Evolutionary conservation across 805 yeast genomes (phyloP).

Genomic region (Kazachstania viticola): DNA sequence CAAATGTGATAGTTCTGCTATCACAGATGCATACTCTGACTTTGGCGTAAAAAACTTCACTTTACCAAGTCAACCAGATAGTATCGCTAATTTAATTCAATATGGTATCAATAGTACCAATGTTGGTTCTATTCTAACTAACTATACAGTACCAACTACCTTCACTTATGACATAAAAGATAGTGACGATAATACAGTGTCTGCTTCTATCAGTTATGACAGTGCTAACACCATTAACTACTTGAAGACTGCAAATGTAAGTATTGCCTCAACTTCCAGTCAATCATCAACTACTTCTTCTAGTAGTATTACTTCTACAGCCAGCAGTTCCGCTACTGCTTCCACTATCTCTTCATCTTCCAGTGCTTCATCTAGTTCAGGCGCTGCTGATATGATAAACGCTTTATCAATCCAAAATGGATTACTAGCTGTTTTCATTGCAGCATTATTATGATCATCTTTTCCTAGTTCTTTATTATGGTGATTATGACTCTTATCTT

Average conservation of each 20-base stretch:
- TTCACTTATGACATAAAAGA: conserved; percentile 33
- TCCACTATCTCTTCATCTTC: conserved; percentile 12
- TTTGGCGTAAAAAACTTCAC: conserved; percentile 36
- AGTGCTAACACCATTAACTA: conserved; percentile 29
- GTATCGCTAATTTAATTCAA: conserved; percentile 32
- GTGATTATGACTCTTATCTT: no score
- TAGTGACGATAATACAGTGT: conserved; percentile 24
- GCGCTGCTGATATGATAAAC: conserved; percentile 10
- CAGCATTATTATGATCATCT: conserved; percentile 31
- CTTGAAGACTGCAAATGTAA: conserved; percentile 14
- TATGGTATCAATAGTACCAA: conserved; percentile 38
- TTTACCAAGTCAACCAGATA: conserved; percentile 38
- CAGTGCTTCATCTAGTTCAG: conserved; percentile 18
- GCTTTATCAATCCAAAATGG: conserved; percentile 9
- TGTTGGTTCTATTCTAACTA: conserved; percentile 33
- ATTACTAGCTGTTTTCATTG: conserved; percentile 26
- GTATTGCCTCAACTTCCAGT: conserved; percentile 8
- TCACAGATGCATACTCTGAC: conserved; percentile 28
- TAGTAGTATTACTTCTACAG: conserved; percentile 1
- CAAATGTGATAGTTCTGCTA: conserved; percentile 31
- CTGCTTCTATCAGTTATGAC: conserved; percentile 30
- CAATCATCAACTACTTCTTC: conserved; percentile 10
- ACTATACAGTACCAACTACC: conserved; percentile 27
- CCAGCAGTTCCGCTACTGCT: conserved; percentile 12
- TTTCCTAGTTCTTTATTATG: no score